Evolutionary conservation across 2,329 filamentous ascomycete genomes (phyloP).

Genomic region (Davidsoniella australis): DNA sequence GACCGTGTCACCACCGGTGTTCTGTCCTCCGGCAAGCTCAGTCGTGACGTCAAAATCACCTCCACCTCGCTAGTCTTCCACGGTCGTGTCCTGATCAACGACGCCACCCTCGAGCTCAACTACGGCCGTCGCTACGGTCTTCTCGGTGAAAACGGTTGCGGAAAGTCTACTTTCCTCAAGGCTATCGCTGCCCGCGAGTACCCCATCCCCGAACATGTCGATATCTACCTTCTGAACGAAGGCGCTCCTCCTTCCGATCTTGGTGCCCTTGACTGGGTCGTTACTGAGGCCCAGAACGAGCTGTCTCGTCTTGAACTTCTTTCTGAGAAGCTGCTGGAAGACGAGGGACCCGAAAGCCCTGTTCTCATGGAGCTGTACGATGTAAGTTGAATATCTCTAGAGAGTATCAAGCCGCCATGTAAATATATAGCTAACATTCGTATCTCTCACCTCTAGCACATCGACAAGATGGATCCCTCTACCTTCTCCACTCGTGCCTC

Average conservation of each 20-base stretch:
- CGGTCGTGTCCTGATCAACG: slow-evolving; percentile 86
- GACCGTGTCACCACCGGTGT: slow-evolving; percentile 98
- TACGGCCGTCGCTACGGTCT: slow-evolving; percentile 88
- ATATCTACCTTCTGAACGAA: slow-evolving; percentile 97
- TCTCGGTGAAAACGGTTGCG: slow-evolving; percentile 96
- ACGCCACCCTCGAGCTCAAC: slow-evolving; percentile 83
- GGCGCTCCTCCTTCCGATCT: slow-evolving; percentile 78
- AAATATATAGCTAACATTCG: slow-evolving; percentile 14
- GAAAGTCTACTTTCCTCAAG: slow-evolving; percentile 96
- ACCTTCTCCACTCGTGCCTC: slow-evolving; percentile 93
- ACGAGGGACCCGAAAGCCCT: slow-evolving; percentile 79
- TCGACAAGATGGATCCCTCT: slow-evolving; percentile 96
- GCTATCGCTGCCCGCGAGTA: slow-evolving; percentile 86
- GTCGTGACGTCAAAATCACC: slow-evolving; percentile 93
- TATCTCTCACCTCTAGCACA: slow-evolving; percentile 44
- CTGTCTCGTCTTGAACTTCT: slow-evolving; percentile 76
- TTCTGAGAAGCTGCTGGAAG: slow-evolving; percentile 80
- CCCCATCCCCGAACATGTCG: slow-evolving; percentile 88
- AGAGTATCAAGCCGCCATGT: neutral
- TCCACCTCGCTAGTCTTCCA: slow-evolving; percentile 92
- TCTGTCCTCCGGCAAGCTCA: slow-evolving; percentile 64
- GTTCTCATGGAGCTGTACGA: slow-evolving; percentile 91
- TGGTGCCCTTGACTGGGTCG: slow-evolving; percentile 93
- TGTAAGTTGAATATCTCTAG: slow-evolving; percentile 33
- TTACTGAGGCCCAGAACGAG: slow-evolving; percentile 84